Evolutionary conservation across 1,284 basidiomycete species (phyloP), one percentile per base, ranked within the genome.

Genomic region (Butyriboletus appendiculatus): DNA sequence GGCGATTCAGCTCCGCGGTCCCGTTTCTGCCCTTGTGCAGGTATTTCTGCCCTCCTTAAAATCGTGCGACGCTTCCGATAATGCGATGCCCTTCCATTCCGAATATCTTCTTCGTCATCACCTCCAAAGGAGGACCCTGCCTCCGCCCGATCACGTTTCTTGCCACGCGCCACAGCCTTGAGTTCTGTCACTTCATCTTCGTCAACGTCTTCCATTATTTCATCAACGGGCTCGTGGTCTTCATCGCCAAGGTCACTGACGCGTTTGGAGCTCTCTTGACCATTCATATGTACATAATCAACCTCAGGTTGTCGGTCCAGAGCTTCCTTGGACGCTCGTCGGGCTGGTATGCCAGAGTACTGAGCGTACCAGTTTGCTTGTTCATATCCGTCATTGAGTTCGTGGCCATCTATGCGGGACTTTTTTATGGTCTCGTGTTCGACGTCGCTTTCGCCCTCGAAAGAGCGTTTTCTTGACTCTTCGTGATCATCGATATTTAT

Each of bases 91-190:
- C 68, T 71, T 48, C 72, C 74, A 55, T 73, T 74, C 38, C 59
- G 63, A 50, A 73, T 70, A 20, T 73, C 67, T 54, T 72, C 58
- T 60, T 79, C 75, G n/a, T 85, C 86, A 62, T 88, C 86, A 40
- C 79, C 82, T 44, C 81, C 88, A 64, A 88, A 84, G 0, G 81
- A 82, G 7, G 86, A 88, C 7, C 81, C 88, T 50, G 84, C 85
- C 62, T 90, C 88, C 15, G 80, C 77, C 45, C 86, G 84, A 67
- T 86, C 86, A 52, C 89, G 81, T 71, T 92, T 92, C 75, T 80
- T 87, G 28, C 89, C 89, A 58, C 88, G 79, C n/a, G 66, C 61
- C 51, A 70, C 63, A 20, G 71, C 62, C 52, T 45, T 53, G 39
- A 65, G 59, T 55, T 71, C 69, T 15, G 63, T 55, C n/a, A 61